Conservation (phyloP, 768 basidiomycete genomes). For the Macrocybe gigantea region DNA sequence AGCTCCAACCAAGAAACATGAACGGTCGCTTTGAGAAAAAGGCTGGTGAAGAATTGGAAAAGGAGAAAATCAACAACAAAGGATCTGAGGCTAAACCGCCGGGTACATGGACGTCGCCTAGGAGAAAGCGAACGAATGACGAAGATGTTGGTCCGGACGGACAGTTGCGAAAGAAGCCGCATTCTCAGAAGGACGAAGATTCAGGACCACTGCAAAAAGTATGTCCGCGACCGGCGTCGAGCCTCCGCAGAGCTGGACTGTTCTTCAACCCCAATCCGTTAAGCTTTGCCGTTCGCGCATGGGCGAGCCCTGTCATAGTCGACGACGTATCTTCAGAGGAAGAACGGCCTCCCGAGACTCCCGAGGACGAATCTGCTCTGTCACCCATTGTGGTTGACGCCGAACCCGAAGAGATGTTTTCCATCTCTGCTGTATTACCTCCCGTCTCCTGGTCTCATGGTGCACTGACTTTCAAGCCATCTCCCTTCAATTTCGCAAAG, state of each 20-base stretch:
- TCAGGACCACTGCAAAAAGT: conserved; percentile 26
- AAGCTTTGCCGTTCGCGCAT: conserved; percentile 51
- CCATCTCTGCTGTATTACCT: conserved; percentile 8
- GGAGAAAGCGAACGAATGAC: conserved; percentile 26
- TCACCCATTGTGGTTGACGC: too few relatives aligned
- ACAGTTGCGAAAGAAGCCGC: conserved; percentile 25
- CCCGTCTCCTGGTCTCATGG: conserved; percentile 21
- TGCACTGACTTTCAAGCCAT: conserved; percentile 51
- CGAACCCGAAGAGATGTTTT: not conserved
- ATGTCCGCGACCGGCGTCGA: conserved; percentile 32
- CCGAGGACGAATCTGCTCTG: conserved; percentile 28
- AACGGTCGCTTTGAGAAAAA: conserved; percentile 71
- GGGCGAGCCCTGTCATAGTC: conserved; percentile 41
- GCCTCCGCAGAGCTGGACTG: conserved; percentile 40
- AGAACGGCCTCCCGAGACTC: conserved; percentile 51
- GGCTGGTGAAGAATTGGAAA: conserved; percentile 38
- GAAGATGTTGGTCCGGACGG: conserved; percentile 26
- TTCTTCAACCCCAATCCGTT: conserved; percentile 57
- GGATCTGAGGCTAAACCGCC: conserved; percentile 2
- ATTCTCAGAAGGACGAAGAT: conserved; percentile 13
- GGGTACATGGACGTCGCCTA: conserved; percentile 9
- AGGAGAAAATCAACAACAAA: conserved; percentile 21
- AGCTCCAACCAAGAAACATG: conserved; percentile 51
- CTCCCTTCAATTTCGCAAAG: conserved; percentile 58
- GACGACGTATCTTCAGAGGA: conserved; percentile 44